A percentile compares a stretch with the other conserved stretches of the same genome.
phyloP scores from a whole-genome alignment of 805 yeast species.

The Teunomyces funiuensis region DNA sequence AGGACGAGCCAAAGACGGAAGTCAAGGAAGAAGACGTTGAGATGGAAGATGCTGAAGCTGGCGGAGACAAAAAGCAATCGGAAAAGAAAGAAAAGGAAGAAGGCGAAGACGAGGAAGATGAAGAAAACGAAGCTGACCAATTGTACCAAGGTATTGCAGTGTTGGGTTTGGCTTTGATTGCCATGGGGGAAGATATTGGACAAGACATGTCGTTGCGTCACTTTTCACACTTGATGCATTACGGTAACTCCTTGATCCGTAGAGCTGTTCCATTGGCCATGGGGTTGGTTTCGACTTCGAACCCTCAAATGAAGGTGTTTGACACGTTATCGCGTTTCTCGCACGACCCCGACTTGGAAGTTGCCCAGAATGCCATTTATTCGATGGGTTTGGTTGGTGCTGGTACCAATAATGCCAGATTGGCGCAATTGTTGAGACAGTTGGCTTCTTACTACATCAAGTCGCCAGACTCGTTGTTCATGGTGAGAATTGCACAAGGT shows the following conservation, averaged over 20 bases:
- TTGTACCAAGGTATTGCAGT: constrained; percentile 85
- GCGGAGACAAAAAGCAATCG: constrained; percentile 15
- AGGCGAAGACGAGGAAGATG: constrained; percentile 27
- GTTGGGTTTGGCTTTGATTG: constrained; percentile 88
- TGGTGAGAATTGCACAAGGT: constrained; percentile 95
- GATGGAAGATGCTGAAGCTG: constrained; percentile 29
- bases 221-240: constrained; percentile 96
- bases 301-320: constrained; percentile 95
- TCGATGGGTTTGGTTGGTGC: constrained; percentile 98
- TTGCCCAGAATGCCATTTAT: constrained; percentile 91
- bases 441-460: constrained; percentile 90
- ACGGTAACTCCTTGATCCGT: constrained; percentile 87
- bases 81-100: constrained; percentile 24
- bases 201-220: constrained; percentile 97
- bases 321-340: constrained; percentile 95
- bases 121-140: constrained; percentile 48
- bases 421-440: constrained; percentile 93
- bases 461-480: constrained; percentile 86
- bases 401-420: constrained; percentile 97
- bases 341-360: constrained; percentile 92
- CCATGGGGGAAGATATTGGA: constrained; percentile 98
- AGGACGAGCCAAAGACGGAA: constrained; percentile 12
- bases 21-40: constrained; percentile 27
- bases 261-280: constrained; percentile 97
- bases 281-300: constrained; percentile 90